phyloP scores from a whole-genome alignment of 352 stramenopile genomes.

The Pythium periplocum region DNA sequence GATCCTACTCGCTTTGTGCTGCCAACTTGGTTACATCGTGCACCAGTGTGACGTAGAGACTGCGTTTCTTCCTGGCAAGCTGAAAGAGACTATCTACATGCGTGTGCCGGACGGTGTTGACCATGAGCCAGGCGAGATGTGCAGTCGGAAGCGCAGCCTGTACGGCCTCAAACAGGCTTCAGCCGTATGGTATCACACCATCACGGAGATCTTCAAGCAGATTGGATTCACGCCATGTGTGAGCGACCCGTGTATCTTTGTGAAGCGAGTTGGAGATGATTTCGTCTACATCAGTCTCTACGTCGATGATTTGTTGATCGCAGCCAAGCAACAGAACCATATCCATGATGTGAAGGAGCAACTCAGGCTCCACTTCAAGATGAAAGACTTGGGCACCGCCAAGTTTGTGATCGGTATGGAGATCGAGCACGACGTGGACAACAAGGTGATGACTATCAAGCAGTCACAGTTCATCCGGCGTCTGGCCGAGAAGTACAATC shows the following conservation, averaged over 20 bases:
- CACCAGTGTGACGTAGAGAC: slow-evolving; percentile 30
- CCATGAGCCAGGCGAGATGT: background rate
- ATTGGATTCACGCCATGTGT: slow-evolving; percentile 1
- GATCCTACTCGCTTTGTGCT: slow-evolving; percentile 15
- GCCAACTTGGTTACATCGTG: slow-evolving; percentile 14
- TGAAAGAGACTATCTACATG: slow-evolving; percentile 18
- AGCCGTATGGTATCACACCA: slow-evolving; percentile 3
- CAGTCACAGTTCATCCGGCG: too few relatives aligned
- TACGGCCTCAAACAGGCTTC: slow-evolving; percentile 18
- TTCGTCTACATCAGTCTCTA: slow-evolving; percentile 3
- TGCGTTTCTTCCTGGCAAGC: slow-evolving; percentile 24
- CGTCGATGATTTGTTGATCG: slow-evolving; percentile 8
- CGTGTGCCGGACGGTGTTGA: background rate
- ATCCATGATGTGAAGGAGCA: background rate
- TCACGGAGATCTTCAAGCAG: background rate
- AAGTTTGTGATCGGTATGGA: slow-evolving; percentile 3
- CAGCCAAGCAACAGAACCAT: background rate
- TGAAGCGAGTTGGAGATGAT: background rate
- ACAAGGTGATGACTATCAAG: too few relatives aligned
- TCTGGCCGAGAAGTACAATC: too few relatives aligned
- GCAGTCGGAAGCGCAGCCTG: slow-evolving; percentile 5
- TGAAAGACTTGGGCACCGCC: background rate
- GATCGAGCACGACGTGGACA: background rate
- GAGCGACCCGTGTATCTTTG: slow-evolving; percentile 3
- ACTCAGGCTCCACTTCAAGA: background rate